phyloP scores from a whole-genome alignment of 257 asterid genomes.

The Solanum commersonii region DNA sequence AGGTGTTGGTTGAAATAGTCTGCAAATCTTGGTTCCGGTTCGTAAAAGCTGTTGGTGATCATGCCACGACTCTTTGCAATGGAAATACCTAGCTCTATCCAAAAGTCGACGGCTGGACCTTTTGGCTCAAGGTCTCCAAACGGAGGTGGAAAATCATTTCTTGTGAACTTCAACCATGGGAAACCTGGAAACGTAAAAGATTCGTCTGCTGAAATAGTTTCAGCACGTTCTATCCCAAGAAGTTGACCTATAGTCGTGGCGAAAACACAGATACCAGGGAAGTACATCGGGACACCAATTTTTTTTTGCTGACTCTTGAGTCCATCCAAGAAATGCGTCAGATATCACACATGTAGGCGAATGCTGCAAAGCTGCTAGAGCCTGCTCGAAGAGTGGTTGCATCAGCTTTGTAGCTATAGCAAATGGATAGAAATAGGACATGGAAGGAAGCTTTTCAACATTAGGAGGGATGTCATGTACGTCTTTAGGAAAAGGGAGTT shows the following conservation, averaged over 20 bases:
- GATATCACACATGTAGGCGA: conserved; percentile 44
- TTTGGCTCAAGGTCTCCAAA: conserved; percentile 26
- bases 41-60: conserved; percentile 41
- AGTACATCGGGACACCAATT: conserved; percentile 36
- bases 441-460: conserved; percentile 50
- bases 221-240: conserved; percentile 16
- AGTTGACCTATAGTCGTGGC: conserved; percentile 26
- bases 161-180: conserved; percentile 31
- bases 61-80: neutral
- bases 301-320: conserved; percentile 34
- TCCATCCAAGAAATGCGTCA: conserved; percentile 57
- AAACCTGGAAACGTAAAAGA: conserved; percentile 33
- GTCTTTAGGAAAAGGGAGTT: conserved; percentile 48
- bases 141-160: too few relatives aligned
- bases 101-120: conserved; percentile 41
- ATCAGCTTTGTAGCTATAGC: conserved; percentile 33
- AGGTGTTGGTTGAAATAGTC: neutral
- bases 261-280: conserved; percentile 46
- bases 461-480: conserved; percentile 41
- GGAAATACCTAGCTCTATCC: conserved; percentile 19
- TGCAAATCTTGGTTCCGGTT: conserved; percentile 30
- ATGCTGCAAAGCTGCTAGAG: conserved; percentile 19
- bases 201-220: conserved; percentile 18
- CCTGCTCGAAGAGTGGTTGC: conserved; percentile 38
- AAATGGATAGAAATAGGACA: conserved; percentile 21